Conservation (phyloP, 73 alveolate species). For the Stentor coeruleus region DNA sequence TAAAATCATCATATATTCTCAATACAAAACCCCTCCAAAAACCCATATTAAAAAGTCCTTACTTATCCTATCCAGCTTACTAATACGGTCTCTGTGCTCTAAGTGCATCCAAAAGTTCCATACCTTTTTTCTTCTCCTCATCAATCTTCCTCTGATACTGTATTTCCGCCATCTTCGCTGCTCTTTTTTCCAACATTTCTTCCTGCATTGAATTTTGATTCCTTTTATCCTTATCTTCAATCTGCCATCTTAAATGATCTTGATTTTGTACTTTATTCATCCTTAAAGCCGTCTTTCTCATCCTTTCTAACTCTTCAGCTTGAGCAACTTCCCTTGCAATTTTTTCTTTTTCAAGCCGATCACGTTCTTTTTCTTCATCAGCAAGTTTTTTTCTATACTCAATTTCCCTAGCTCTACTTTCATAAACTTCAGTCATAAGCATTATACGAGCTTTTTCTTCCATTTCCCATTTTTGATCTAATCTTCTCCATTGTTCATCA, state of each 20-base stretch:
- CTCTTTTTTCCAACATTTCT: constrained; percentile 58
- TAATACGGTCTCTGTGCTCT: constrained; percentile 37
- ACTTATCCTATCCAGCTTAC: too few relatives aligned
- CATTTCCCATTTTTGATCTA: constrained; percentile 51
- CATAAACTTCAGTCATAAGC: constrained; percentile 56
- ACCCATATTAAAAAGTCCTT: too few relatives aligned
- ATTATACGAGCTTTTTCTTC: constrained; percentile 60
- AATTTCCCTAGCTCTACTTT: constrained; percentile 47
- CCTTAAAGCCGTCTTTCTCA: constrained; percentile 30
- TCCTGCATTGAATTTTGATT: constrained; percentile 44
- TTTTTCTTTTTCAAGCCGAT: constrained; percentile 28
- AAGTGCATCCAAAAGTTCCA: constrained; percentile 29
- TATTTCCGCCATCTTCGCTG: constrained; percentile 49
- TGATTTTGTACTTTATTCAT: constrained; percentile 32
- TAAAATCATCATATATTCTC: too few relatives aligned
- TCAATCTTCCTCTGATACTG: constrained; percentile 38
- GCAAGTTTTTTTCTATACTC: constrained; percentile 37
- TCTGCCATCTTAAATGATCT: constrained; percentile 42
- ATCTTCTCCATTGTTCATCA: constrained; percentile 52
- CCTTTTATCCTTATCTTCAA: constrained; percentile 52
- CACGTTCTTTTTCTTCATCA: constrained; percentile 31
- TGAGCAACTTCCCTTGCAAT: constrained; percentile 39
- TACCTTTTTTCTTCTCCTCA: constrained; percentile 27
- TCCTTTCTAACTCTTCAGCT: constrained; percentile 28
- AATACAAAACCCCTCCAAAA: too few relatives aligned